These are phyloP conservation scores for Bretschneidera sinensis DNA, from an alignment of 345 rosid genomes.

Conservation along the genomic window DNA sequence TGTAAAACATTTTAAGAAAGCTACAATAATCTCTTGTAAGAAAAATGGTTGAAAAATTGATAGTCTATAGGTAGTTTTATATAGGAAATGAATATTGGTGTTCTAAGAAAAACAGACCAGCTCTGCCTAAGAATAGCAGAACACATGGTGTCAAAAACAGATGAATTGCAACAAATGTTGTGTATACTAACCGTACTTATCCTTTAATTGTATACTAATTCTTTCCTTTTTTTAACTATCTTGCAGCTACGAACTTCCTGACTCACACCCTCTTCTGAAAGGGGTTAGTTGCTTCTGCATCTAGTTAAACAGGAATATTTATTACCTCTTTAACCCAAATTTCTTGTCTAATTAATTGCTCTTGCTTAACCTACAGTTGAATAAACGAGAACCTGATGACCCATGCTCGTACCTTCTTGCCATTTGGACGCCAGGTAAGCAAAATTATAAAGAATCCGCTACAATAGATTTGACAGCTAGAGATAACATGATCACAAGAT, in stretches of 20 bases:
- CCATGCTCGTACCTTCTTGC: conserved; percentile 86
- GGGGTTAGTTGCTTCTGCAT: conserved; percentile 47
- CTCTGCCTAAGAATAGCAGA: too few relatives aligned
- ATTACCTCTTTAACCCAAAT: conserved; percentile 4
- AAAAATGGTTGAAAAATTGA: too few relatives aligned
- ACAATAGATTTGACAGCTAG: neutral
- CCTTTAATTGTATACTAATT: conserved; percentile 14
- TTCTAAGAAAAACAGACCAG: too few relatives aligned
- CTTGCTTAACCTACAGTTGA: conserved; percentile 49
- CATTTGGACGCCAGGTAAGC: conserved; percentile 94
- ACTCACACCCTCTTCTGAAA: conserved; percentile 71
- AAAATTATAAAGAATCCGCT: neutral
- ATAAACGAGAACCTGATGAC: conserved; percentile 73
- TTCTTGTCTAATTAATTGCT: conserved; percentile 11
- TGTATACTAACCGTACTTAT: too few relatives aligned
- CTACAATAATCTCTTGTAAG: too few relatives aligned
- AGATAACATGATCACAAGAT: neutral
- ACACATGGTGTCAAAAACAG: too few relatives aligned
- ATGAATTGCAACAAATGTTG: too few relatives aligned
- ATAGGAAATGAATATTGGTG: too few relatives aligned
- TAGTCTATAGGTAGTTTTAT: neutral
- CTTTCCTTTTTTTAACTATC: conserved; percentile 4
- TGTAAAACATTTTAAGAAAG: too few relatives aligned
- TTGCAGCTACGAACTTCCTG: conserved; percentile 88
- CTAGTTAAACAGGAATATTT: conserved; percentile 4